Percentiles rank a stretch among this genome's conserved stretches.
Evolutionary conservation across 2,329 filamentous ascomycete species (phyloP).

Genomic region (Gaeumannomyces sp.): DNA sequence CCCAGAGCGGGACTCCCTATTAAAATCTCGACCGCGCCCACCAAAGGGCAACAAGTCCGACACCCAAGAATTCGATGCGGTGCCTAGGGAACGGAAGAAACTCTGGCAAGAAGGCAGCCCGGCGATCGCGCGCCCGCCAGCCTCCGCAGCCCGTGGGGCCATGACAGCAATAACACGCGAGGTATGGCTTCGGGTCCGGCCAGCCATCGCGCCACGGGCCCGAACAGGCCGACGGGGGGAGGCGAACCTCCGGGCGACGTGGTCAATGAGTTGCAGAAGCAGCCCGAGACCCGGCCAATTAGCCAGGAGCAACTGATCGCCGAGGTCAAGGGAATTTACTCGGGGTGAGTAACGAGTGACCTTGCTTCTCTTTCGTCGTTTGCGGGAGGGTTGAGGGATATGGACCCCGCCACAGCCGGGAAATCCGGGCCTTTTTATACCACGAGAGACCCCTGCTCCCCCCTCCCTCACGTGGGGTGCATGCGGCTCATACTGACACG

Average conservation of each 20-base stretch:
- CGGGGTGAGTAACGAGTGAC: slow-evolving; percentile 36
- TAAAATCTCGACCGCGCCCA: background rate
- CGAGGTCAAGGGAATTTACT: slow-evolving; percentile 80
- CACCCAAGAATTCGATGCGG: background rate
- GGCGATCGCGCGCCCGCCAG: background rate
- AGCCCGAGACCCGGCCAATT: slow-evolving; percentile 62
- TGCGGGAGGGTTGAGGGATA: too few species aligned
- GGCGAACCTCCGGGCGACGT: background rate
- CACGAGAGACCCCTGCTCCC: too few species aligned
- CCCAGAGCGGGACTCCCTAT: background rate
- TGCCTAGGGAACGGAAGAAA: background rate
- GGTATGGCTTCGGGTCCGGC: background rate
- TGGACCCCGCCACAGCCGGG: too few species aligned
- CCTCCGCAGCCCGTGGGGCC: background rate
- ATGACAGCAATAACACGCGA: background rate
- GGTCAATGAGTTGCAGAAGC: slow-evolving; percentile 22
- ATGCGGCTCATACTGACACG: too few species aligned
- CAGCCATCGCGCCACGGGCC: background rate
- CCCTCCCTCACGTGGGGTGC: too few species aligned
- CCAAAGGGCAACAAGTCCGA: background rate
- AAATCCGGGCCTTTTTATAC: too few species aligned
- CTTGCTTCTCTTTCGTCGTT: too few species aligned
- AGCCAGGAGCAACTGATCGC: slow-evolving; percentile 71
- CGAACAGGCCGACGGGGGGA: background rate
- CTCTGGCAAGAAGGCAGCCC: background rate